phyloP scores from a whole-genome alignment of 192 early-diverging fungal species.

The Polychytrium aggregatum region DNA sequence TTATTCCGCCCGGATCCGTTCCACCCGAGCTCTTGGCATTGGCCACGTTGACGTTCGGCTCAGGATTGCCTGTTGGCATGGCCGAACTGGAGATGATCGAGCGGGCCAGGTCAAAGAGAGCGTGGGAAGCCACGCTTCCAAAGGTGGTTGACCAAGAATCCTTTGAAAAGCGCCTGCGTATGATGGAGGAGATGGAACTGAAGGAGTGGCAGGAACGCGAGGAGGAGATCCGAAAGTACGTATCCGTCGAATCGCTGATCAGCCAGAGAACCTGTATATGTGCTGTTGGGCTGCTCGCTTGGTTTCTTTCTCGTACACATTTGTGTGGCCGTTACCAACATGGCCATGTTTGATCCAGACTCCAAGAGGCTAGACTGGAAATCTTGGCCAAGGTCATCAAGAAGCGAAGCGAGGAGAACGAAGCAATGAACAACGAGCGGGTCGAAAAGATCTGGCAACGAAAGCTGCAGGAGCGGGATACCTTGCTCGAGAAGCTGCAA shows the following conservation, averaged over 20 bases:
- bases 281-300: too few species aligned
- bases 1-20: constrained; percentile 16
- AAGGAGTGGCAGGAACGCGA: constrained; percentile 50
- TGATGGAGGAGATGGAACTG: constrained; percentile 60
- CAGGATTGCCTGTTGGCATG: constrained; percentile 38
- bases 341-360: constrained; percentile 2
- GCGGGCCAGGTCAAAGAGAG: constrained; percentile 42
- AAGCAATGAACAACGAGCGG: constrained; percentile 32
- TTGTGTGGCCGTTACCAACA: not conserved
- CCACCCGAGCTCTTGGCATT: constrained; percentile 48
- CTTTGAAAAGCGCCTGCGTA: constrained; percentile 40
- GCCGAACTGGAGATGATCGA: constrained; percentile 56
- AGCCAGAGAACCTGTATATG: constrained; percentile 11
- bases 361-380: constrained; percentile 39
- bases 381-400: constrained; percentile 39
- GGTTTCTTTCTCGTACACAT: constrained; percentile 4
- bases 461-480: constrained; percentile 44
- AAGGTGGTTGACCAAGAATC: constrained; percentile 38
- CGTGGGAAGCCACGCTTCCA: constrained; percentile 45
- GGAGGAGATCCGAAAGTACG: constrained; percentile 34
- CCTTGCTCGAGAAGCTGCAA: constrained; percentile 32
- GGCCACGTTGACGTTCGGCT: constrained; percentile 39
- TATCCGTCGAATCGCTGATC: constrained; percentile 2
- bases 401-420: constrained; percentile 39
- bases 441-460: constrained; percentile 40